These are phyloP conservation scores for Pichia scutulata DNA, from an alignment of 805 yeast species.

Conservation along the genomic window DNA sequence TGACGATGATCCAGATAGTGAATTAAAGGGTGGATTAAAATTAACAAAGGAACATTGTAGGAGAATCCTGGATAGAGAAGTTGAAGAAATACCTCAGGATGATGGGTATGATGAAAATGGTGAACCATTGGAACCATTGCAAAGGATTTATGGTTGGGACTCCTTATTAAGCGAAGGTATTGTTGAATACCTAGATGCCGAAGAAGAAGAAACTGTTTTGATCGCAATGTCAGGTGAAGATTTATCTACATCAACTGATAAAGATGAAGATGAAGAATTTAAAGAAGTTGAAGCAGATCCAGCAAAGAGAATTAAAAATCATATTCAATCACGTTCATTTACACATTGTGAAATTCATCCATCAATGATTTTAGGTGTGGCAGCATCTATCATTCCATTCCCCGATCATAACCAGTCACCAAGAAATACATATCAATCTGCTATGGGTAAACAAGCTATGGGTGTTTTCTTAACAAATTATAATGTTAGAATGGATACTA, in stretches of 20 bases:
- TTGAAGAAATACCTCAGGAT: slow-evolving; percentile 48
- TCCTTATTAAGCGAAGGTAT: slow-evolving; percentile 77
- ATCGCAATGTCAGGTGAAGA: slow-evolving; percentile 99
- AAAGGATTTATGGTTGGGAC: slow-evolving; percentile 65
- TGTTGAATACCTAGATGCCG: slow-evolving; percentile 96
- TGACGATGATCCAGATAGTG: slow-evolving; percentile 70
- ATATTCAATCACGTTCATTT: slow-evolving; percentile 57
- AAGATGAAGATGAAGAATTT: slow-evolving; percentile 33
- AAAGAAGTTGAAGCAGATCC: slow-evolving; percentile 48
- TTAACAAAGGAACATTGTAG: slow-evolving; percentile 80
- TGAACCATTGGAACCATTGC: slow-evolving; percentile 36
- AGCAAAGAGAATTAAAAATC: slow-evolving; percentile 76
- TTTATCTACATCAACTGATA: slow-evolving; percentile 48
- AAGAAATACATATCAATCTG: slow-evolving; percentile 98
- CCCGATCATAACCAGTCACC: slow-evolving; percentile 99
- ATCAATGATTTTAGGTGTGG: slow-evolving; percentile 96
- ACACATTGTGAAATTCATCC: slow-evolving; percentile 99
- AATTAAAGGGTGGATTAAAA: slow-evolving; percentile 66
- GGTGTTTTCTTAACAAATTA: slow-evolving; percentile 96
- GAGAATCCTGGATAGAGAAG: slow-evolving; percentile 54
- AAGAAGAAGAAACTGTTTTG: slow-evolving; percentile 97
- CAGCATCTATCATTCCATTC: slow-evolving; percentile 98
- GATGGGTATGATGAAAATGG: slow-evolving; percentile 38
- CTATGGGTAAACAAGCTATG: slow-evolving; percentile 99
- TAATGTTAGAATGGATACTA: slow-evolving; percentile 96